Evolutionary conservation across 1,139 yeast genomes (phyloP), one percentile per base, ranked within the genome.

Genomic region (Diutina pseudorugosa): DNA sequence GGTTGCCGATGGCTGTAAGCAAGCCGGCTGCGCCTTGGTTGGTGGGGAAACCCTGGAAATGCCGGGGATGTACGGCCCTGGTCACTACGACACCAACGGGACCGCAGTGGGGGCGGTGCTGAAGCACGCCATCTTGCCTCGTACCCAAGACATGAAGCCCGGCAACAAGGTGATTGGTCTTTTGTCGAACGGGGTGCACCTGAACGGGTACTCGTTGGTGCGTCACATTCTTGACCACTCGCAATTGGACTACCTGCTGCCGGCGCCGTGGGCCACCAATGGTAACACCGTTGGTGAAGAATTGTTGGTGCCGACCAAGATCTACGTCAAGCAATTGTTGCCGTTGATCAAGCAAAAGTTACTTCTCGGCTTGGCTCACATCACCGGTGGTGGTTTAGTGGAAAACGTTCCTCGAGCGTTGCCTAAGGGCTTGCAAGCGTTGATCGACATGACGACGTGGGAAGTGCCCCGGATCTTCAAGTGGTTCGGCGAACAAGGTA

Each of bases 21-120:
- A 82, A 61, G 89, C 98, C 42, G 96, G 96, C 14, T 93, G 98
- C 77, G 98, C 99, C 8, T 77, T 94, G 57, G 97, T 94, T 56
- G 99, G 99, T 54, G 99, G 98, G 59, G 98, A 94, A 70, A 94
- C 99, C 51, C 88, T 96, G 54, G 99, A 94, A 75, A 94, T 94
- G 99, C 99, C 99, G 45, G 98, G 98, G 59, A 89, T 94, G 85
- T 94, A 94, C 65, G 86, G 83, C 55, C 90, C 83, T 55, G 95
- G 94, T 49, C 98, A 94, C 68, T 94, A 94, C 66, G 99, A 94
- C 69, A 91, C 96, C 55, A 93, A 93, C 63, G 98, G 99, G 69
- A 93, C 98, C 47, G 94, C 97, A 52, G 91, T 94, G 52, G 99
- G 99, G 62, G 98, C 98, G n/a, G 98, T 94, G n/a, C 73, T 78